These are phyloP conservation scores for Leccinum boreale DNA, from an alignment of 768 basidiomycete genomes.

Conservation along the genomic window DNA sequence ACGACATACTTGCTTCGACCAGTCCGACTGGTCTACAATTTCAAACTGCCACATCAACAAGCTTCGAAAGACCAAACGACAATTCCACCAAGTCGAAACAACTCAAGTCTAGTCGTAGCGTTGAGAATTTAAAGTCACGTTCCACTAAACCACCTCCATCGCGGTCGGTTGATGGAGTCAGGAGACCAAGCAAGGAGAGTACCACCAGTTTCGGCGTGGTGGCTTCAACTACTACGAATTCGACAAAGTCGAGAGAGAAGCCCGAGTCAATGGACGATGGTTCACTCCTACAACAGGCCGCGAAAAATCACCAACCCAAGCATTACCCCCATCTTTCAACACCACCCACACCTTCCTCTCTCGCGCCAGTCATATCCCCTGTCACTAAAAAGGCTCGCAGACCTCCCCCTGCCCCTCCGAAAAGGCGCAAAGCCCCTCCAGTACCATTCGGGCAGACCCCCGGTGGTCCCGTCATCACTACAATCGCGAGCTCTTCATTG, in stretches of 20 bases:
- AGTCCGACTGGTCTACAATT: constrained; percentile 24
- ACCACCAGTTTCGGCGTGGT: constrained; percentile 28
- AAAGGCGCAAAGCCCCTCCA: constrained; percentile 70
- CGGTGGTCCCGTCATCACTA: constrained; percentile 55
- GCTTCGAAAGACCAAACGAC: constrained; percentile 16
- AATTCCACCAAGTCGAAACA: constrained; percentile 38
- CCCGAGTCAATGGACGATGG: constrained; percentile 26
- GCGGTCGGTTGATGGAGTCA: constrained; percentile 35
- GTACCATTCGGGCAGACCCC: constrained; percentile 51
- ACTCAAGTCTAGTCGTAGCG: constrained; percentile 64
- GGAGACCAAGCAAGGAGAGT: constrained; percentile 41
- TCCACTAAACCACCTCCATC: constrained; percentile 26
- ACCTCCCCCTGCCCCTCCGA: constrained; percentile 66
- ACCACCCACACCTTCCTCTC: constrained; percentile 18
- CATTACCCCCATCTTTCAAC: constrained; percentile 13
- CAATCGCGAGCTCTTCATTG: constrained; percentile 45
- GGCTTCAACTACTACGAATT: constrained; percentile 21
- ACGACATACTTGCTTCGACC: constrained; percentile 39
- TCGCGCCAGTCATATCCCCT: constrained; percentile 14
- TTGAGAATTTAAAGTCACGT: constrained; percentile 49
- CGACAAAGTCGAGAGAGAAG: constrained; percentile 24
- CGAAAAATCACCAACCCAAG: constrained; percentile 18
- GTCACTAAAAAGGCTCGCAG: constrained; percentile 36
- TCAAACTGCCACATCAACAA: neutral
- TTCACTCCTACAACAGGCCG: constrained; percentile 16